Conservation (phyloP, 768 basidiomycete species). For the Kwoniella dendrophila region DNA sequence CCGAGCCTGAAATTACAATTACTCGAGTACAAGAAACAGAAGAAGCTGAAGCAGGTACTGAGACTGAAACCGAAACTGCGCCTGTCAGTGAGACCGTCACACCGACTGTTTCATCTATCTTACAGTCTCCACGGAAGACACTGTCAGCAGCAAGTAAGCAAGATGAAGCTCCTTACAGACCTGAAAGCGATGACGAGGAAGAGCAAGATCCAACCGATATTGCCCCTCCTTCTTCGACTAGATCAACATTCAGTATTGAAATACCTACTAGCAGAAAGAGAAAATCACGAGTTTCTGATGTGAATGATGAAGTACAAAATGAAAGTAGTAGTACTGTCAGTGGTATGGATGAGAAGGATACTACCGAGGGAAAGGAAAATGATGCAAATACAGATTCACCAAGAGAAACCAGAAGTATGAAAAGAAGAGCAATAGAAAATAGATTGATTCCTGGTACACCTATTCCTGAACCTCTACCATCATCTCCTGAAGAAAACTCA, state of each 20-base stretch:
- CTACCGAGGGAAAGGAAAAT: background rate
- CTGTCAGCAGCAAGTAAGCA: constrained; percentile 1
- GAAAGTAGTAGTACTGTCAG: background rate
- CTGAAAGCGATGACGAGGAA: constrained; percentile 14
- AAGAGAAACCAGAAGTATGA: constrained; percentile 26
- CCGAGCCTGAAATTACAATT: constrained; percentile 6
- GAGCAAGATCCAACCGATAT: constrained; percentile 1
- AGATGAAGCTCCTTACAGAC: constrained; percentile 24
- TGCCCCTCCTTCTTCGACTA: background rate
- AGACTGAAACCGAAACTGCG: background rate
- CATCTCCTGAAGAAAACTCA: too few species aligned
- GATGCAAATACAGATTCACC: background rate
- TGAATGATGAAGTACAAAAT: constrained; percentile 3
- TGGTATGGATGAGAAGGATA: background rate
- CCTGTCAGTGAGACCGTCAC: background rate
- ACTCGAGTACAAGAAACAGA: too few species aligned
- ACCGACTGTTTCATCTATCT: background rate
- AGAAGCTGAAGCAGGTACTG: background rate
- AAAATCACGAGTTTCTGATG: constrained; percentile 11
- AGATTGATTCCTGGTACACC: constrained; percentile 17
- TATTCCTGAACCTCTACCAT: constrained; percentile 1
- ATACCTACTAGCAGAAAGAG: constrained; percentile 16
- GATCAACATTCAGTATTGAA: constrained; percentile 13
- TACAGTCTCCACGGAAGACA: constrained; percentile 5
- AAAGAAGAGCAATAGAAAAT: constrained; percentile 26